phyloP scores from a whole-genome alignment of 1,284 basidiomycete species.

The Marasmius tenuissimus region DNA sequence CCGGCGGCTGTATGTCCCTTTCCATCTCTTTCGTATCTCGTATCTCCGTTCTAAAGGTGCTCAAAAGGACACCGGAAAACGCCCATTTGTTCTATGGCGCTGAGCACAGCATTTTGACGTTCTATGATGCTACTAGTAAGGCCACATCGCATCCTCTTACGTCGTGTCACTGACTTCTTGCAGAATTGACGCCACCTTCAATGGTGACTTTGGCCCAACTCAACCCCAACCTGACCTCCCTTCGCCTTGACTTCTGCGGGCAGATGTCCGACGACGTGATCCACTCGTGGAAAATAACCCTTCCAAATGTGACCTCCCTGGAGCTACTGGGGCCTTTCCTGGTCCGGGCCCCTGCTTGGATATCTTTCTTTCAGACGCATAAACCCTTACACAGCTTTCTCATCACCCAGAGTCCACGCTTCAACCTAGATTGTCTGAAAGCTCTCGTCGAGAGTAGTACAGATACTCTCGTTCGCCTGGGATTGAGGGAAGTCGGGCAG shows the following conservation, averaged over 20 bases:
- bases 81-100: constrained; percentile 83
- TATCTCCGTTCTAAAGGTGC: neutral
- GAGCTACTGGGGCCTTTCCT: constrained; percentile 91
- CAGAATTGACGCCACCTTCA: constrained; percentile 70
- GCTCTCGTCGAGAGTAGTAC: constrained; percentile 65
- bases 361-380: constrained; percentile 68
- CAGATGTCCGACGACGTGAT: constrained; percentile 76
- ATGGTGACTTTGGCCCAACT: constrained; percentile 71
- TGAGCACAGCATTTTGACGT: constrained; percentile 63
- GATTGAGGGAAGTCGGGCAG: constrained; percentile 79
- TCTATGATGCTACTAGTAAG: constrained; percentile 93
- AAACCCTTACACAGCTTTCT: constrained; percentile 69
- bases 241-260: constrained; percentile 88
- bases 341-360: constrained; percentile 77
- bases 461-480: constrained; percentile 61
- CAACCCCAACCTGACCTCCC: constrained; percentile 76
- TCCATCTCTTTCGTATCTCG: neutral
- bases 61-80: constrained; percentile 68
- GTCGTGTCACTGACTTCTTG: constrained; percentile 8
- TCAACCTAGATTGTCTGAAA: constrained; percentile 73
- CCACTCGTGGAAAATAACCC: constrained; percentile 58
- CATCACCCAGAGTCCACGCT: constrained; percentile 86
- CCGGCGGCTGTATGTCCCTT: constrained; percentile 70
- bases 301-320: constrained; percentile 69
- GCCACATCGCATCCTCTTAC: constrained; percentile 13